phyloP scores from a whole-genome alignment of 192 early-diverging fungal genomes.

The Phlyctochytrium bullatum region DNA sequence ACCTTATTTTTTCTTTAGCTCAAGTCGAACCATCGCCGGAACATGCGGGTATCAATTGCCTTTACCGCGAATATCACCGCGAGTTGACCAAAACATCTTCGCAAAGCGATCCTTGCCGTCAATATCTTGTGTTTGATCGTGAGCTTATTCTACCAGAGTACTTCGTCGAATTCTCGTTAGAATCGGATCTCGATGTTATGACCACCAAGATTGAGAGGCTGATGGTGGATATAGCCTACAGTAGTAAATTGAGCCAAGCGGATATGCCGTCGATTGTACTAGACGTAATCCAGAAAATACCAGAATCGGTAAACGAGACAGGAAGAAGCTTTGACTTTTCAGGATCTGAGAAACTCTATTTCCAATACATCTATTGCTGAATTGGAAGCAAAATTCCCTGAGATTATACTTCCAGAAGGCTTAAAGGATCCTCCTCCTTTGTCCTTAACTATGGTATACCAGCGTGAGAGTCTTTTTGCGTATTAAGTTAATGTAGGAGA shows the following conservation, averaged over 20 bases:
- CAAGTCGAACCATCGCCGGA: constrained; percentile 10
- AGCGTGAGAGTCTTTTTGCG: too few species aligned
- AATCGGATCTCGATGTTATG: constrained; percentile 33
- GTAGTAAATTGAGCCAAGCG: constrained; percentile 44
- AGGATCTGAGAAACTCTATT: too few species aligned
- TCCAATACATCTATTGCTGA: too few species aligned
- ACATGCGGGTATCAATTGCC: constrained; percentile 22
- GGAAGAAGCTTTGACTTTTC: constrained; percentile 7
- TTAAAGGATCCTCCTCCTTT: constrained; percentile 6
- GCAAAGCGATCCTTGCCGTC: constrained; percentile 25
- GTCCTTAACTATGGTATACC: constrained; percentile 15
- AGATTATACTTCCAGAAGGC: constrained; percentile 7
- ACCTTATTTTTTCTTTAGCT: constrained; percentile 13
- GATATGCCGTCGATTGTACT: constrained; percentile 51
- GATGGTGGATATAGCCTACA: constrained; percentile 50
- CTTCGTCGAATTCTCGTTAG: constrained; percentile 50
- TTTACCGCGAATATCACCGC: too few species aligned
- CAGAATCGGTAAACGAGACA: too few species aligned
- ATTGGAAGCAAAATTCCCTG: constrained; percentile 26
- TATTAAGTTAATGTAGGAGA: constrained; percentile 16
- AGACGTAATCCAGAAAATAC: constrained; percentile 29
- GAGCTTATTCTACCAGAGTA: constrained; percentile 45
- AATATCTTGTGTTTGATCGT: constrained; percentile 32
- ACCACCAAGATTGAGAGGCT: constrained; percentile 42
- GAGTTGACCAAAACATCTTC: constrained; percentile 11